A percentile compares a stretch with the other conserved stretches of the same genome.
phyloP scores from a whole-genome alignment of 2,329 filamentous ascomycete species.

The Myriosclerotinia scirpicola region DNA sequence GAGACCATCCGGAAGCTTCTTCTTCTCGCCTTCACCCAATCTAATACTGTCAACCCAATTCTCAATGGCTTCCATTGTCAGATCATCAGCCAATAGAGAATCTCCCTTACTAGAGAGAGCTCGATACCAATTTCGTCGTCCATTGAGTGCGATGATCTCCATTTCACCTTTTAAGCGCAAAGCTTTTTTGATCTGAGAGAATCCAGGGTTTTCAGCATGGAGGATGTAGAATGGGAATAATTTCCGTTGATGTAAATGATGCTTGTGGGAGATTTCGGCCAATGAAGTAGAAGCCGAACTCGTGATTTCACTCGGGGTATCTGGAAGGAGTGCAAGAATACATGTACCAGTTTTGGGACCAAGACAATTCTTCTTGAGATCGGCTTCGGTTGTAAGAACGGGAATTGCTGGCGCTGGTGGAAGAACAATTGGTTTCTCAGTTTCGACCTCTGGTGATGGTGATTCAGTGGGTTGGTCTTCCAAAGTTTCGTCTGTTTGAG shows the following conservation, averaged over 20 bases:
- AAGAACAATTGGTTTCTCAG: constrained; percentile 47
- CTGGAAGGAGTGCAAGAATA: constrained; percentile 71
- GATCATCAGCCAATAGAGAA: constrained; percentile 45
- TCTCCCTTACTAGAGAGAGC: constrained; percentile 50
- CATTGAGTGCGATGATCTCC: constrained; percentile 80
- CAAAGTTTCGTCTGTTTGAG: constrained; percentile 51
- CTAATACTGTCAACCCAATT: constrained; percentile 89
- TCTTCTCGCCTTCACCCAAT: constrained; percentile 81
- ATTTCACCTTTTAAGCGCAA: constrained; percentile 63
- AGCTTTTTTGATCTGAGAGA: constrained; percentile 54
- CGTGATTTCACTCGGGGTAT: constrained; percentile 41
- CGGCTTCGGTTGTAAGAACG: constrained; percentile 60
- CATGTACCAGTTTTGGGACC: constrained; percentile 77
- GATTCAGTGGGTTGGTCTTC: constrained; percentile 55
- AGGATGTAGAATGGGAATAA: constrained; percentile 84
- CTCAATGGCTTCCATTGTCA: constrained; percentile 65
- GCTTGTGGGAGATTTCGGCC: constrained; percentile 73
- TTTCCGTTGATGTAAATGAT: constrained; percentile 62
- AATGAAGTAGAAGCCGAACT: constrained; percentile 62
- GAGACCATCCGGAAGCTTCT: constrained; percentile 66
- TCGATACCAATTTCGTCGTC: constrained; percentile 83
- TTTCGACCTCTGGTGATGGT: constrained; percentile 41
- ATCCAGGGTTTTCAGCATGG: constrained; percentile 59
- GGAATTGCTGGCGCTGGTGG: constrained; percentile 63
- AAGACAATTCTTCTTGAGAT: constrained; percentile 71